These are phyloP conservation scores for Linnemannia schmuckeri DNA, from an alignment of 192 early-diverging fungal species.

Conservation along the genomic window DNA sequence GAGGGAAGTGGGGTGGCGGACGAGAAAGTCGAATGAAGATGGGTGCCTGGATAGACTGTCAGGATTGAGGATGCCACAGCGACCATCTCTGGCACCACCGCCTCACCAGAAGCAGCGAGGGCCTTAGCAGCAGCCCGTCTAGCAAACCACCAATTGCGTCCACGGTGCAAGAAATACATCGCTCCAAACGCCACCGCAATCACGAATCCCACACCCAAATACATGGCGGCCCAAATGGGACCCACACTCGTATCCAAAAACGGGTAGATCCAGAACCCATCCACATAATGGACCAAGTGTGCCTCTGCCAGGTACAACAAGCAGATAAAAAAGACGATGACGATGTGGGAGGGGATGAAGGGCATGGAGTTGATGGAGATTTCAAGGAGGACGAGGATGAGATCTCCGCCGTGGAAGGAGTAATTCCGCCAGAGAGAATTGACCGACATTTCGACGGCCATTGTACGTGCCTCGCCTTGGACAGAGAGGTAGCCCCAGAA, in stretches of 20 bases:
- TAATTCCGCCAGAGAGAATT: constrained; percentile 42
- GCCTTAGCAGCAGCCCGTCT: neutral
- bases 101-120: neutral
- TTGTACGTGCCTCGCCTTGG: constrained; percentile 15
- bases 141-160: constrained; percentile 15
- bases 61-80: neutral
- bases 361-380: constrained; percentile 46
- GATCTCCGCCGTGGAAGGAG: constrained; percentile 50
- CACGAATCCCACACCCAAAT: constrained; percentile 30
- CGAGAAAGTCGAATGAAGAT: neutral
- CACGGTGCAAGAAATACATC: constrained; percentile 36
- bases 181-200: constrained; percentile 29
- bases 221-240: constrained; percentile 34
- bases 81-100: neutral
- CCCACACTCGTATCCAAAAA: constrained; percentile 38
- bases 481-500: constrained; percentile 38
- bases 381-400: constrained; percentile 36
- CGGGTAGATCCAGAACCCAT: constrained; percentile 51
- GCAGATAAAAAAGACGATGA: constrained; percentile 28
- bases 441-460: constrained; percentile 22
- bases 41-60: neutral
- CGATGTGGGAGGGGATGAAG: constrained; percentile 33
- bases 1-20: neutral
- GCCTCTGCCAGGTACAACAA: constrained; percentile 40
- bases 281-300: constrained; percentile 27